phyloP scores from a whole-genome alignment of 371 early-diverging fungal genomes.

The Dichotomocladium elegans region DNA sequence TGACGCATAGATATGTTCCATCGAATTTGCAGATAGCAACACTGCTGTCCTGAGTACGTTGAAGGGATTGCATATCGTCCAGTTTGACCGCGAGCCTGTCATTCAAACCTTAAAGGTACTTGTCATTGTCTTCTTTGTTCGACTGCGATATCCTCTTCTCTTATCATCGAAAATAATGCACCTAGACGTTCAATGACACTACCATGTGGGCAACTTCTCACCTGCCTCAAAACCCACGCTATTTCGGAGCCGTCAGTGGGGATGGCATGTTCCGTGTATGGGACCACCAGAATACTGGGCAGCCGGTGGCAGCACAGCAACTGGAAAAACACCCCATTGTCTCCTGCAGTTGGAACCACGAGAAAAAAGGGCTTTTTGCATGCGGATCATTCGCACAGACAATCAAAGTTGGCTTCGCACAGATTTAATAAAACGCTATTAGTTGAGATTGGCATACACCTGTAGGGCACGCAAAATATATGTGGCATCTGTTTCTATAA shows the following conservation, averaged over 20 bases:
- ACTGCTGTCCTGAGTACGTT: constrained; percentile 49
- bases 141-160: neutral
- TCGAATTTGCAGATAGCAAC: constrained; percentile 54
- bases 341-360: constrained; percentile 49
- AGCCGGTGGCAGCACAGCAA: neutral
- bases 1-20: constrained; percentile 43
- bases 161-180: too few relatives aligned
- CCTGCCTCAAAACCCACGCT: constrained; percentile 64
- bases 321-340: constrained; percentile 41
- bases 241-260: constrained; percentile 64
- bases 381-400: constrained; percentile 51
- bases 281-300: constrained; percentile 4
- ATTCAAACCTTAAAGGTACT: constrained; percentile 20
- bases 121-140: neutral
- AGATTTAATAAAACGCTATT: constrained; percentile 12
- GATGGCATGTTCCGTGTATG: constrained; percentile 59
- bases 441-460: constrained; percentile 32
- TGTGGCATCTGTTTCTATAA: constrained; percentile 42
- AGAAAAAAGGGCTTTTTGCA: constrained; percentile 50
- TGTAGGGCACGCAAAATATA: constrained; percentile 52
- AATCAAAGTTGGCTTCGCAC: constrained; percentile 41
- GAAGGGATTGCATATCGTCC: constrained; percentile 44
- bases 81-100: constrained; percentile 6
- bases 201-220: constrained; percentile 77
- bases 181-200: constrained; percentile 43